Evolutionary conservation across 331 rosid genomes (phyloP), one percentile per base, ranked within the genome.

Genomic region (Acacia pycnantha): DNA sequence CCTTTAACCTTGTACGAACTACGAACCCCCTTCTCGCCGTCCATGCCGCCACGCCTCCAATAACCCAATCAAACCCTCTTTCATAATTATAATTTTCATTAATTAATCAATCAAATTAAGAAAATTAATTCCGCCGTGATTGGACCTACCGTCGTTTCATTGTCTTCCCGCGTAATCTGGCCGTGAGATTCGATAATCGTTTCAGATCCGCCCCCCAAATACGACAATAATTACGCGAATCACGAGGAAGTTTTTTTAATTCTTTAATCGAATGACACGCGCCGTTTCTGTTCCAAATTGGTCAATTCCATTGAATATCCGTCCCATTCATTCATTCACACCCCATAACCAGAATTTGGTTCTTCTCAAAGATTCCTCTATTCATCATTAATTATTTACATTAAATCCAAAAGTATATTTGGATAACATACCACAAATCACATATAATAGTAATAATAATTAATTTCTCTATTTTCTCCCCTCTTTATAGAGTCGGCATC

Each of bases 31-130:
- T 84, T 2, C 46, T 84, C 86, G 87, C 89, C 89, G 93, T 82
- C 91, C 94, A 90, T 89, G 93, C 91, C 90, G 90, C 85, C 86
- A 73, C 76, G 15, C 22, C 43, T 18, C 70, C 41, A 16, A 15
- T 47, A 21, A 72, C 0, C 13, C 21, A 61, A 73, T 67, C 1
- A 26, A 37, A 26, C 0, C 31, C 56, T 5, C 6, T 18, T 21
- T 4, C 21, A 16, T 13, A 16, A 50, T 51, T 51, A 15, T 18
- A 16, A 51, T 51, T 51, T 19, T 18, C 2, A 59, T 58, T n/a
- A 9, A 58, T n/a, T 24, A 22, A 16, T 18, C 15, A n/a, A 6
- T 58, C 13, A 54, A 8, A n/a, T n/a, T 40, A 41, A 41, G 0
- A 40, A 41, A 41, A 53, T 53, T 53, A 53, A 59, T 11, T 26